Evolutionary conservation across 805 yeast species (phyloP).

Genomic region (Kazachstania kunashirensis): DNA sequence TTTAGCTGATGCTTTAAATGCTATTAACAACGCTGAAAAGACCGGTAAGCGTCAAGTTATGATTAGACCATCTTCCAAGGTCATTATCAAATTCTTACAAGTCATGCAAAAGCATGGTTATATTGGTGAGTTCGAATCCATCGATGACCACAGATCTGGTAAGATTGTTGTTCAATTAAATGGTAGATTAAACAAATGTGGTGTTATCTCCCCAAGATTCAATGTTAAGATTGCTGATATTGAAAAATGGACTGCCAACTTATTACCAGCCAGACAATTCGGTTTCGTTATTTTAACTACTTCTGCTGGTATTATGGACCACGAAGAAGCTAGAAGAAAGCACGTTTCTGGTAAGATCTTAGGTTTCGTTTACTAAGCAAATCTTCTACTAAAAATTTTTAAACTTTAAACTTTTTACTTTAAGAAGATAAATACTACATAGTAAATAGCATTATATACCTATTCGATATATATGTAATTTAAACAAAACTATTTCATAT

Average conservation of each 20-base stretch:
- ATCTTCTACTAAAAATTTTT: background rate
- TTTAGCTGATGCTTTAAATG: constrained; percentile 95
- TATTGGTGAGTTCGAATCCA: constrained; percentile 97
- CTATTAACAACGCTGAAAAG: constrained; percentile 98
- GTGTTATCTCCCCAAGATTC: constrained; percentile 98
- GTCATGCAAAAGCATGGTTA: constrained; percentile 96
- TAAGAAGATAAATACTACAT: background rate
- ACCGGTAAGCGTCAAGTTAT: constrained; percentile 98
- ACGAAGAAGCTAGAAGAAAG: constrained; percentile 99
- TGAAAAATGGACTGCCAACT: constrained; percentile 97
- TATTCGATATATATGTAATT: constrained; percentile 3
- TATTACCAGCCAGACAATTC: constrained; percentile 97
- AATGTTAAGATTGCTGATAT: constrained; percentile 89
- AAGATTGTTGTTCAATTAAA: constrained; percentile 90
- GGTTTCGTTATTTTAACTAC: constrained; percentile 97
- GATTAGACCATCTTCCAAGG: constrained; percentile 97
- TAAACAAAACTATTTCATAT: constrained; percentile 1
- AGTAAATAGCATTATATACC: constrained; percentile 2
- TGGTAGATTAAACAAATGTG: constrained; percentile 98
- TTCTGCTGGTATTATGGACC: constrained; percentile 99
- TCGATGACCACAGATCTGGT: constrained; percentile 98
- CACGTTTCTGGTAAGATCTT: constrained; percentile 97
- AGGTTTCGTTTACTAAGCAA: constrained; percentile 82
- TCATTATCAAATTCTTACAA: constrained; percentile 87
- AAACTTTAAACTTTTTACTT: background rate